Evolutionary conservation across 2,329 filamentous ascomycete species (phyloP).

Genomic region (Trichoderma arundinaceum): DNA sequence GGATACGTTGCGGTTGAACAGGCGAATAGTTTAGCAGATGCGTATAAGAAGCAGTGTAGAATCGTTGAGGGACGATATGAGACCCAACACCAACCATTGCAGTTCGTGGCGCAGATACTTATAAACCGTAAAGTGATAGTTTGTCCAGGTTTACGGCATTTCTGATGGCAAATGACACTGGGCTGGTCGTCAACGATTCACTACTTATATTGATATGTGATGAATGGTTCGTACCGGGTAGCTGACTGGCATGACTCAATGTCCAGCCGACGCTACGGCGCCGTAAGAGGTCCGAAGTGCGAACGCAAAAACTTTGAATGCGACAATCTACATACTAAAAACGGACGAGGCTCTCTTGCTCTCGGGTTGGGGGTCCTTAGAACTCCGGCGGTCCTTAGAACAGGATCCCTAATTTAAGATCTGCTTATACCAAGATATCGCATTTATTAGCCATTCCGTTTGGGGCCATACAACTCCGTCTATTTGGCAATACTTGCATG

Average conservation of each 20-base stretch:
- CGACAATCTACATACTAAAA: background rate
- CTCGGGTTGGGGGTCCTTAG: background rate
- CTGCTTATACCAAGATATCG: background rate
- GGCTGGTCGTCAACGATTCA: too few species aligned
- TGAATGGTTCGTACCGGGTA: background rate
- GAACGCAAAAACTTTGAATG: background rate
- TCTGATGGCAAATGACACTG: too few species aligned
- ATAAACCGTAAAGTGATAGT: too few species aligned
- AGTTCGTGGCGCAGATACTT: too few species aligned
- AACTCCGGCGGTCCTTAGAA: background rate
- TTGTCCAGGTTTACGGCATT: too few species aligned
- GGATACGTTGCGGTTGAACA: too few species aligned
- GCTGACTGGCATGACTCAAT: constrained; percentile 9
- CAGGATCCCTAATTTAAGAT: background rate
- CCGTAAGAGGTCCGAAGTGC: constrained; percentile 21
- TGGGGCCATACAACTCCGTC: background rate
- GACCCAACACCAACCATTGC: too few species aligned
- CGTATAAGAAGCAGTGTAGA: too few species aligned
- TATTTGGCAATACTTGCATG: too few species aligned
- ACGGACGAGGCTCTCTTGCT: background rate
- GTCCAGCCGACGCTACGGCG: background rate
- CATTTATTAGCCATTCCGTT: too few species aligned
- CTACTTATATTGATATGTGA: background rate
- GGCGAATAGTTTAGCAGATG: too few species aligned
- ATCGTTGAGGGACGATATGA: too few species aligned